A percentile compares a stretch with the other conserved stretches of the same genome.
phyloP scores from a whole-genome alignment of 257 asterid species.

The Salvia rosmarinus region DNA sequence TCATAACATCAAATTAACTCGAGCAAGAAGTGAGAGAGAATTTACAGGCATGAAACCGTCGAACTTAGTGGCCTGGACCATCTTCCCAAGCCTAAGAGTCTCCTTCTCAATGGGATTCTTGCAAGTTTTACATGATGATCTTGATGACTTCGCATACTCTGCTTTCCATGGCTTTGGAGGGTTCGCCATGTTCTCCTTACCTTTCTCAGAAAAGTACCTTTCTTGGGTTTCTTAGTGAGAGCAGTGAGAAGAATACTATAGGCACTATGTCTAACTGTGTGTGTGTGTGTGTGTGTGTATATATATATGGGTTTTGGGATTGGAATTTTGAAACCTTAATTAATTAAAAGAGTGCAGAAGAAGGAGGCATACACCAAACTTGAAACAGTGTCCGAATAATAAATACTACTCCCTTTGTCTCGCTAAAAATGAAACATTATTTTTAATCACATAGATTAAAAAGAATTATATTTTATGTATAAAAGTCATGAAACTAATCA shows the following conservation, averaged over 20 bases:
- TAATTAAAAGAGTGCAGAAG: too few relatives aligned
- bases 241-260: too few relatives aligned
- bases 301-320: too few relatives aligned
- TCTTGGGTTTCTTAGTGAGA: background rate
- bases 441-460: too few relatives aligned
- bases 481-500: too few relatives aligned
- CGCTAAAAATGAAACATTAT: too few relatives aligned
- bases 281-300: background rate
- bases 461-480: too few relatives aligned
- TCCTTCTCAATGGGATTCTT: constrained; percentile 66
- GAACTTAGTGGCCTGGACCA: constrained; percentile 86
- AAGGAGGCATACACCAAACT: too few relatives aligned
- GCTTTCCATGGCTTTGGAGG: constrained; percentile 92
- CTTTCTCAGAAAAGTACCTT: background rate
- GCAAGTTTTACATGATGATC: constrained; percentile 93
- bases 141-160: constrained; percentile 90
- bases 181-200: constrained; percentile 61
- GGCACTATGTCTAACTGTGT: background rate
- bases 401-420: too few relatives aligned
- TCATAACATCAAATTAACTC: background rate
- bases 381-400: too few relatives aligned
- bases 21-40: background rate
- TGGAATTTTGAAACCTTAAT: too few relatives aligned
- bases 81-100: constrained; percentile 82
- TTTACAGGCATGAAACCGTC: constrained; percentile 96